Conservation (phyloP, 2,329 filamentous ascomycete species). For the Neopestalotiopsis rosae region DNA sequence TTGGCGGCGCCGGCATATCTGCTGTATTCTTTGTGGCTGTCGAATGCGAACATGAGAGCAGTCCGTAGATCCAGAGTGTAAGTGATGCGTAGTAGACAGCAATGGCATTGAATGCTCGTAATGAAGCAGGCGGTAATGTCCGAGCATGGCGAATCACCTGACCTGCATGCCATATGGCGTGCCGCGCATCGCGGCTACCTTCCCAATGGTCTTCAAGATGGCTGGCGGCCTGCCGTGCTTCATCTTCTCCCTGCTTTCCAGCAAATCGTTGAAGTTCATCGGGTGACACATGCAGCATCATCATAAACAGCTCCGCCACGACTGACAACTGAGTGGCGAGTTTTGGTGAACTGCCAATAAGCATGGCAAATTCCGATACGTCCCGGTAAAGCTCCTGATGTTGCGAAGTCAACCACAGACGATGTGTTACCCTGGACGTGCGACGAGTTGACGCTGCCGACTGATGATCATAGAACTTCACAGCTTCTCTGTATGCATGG, state of each 20-base stretch:
- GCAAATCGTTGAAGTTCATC: constrained; percentile 34
- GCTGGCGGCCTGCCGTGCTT: constrained; percentile 28
- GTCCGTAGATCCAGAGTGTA: constrained; percentile 34
- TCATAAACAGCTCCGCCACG: constrained; percentile 32
- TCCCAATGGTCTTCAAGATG: constrained; percentile 31
- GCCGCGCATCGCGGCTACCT: constrained; percentile 28
- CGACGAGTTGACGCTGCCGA: background rate
- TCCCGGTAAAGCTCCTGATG: constrained; percentile 38
- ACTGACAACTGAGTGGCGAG: constrained; percentile 28
- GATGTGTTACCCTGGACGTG: constrained; percentile 24
- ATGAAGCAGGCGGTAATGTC: constrained; percentile 29
- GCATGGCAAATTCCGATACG: constrained; percentile 31
- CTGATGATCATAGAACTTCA: constrained; percentile 31
- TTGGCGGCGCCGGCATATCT: constrained; percentile 17
- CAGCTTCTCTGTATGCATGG: constrained; percentile 36
- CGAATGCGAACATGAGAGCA: constrained; percentile 23
- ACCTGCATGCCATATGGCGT: constrained; percentile 35
- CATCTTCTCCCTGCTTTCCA: constrained; percentile 36
- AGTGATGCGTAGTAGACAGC: constrained; percentile 34
- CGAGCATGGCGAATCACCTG: constrained; percentile 31
- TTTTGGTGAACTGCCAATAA: constrained; percentile 22
- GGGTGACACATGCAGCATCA: constrained; percentile 34
- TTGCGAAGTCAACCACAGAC: constrained; percentile 36
- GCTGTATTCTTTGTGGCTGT: constrained; percentile 6
- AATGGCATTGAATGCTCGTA: constrained; percentile 33